Percentiles rank a stretch among this genome's conserved stretches.
Conservation (phyloP, 129 eudicot species). For the carrot (Daucus carota) region DH1_v3.0 NC_030381.2:26061001-26061500, state of each 20-base stretch:
- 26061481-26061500: neutral
- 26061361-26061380: neutral
- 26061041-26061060: neutral
- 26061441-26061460: neutral
- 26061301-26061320: neutral
- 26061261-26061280: slow-evolving; percentile 31
- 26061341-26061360: neutral
- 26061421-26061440: neutral
- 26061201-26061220: slow-evolving; percentile 97
- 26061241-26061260: slow-evolving; percentile 99
- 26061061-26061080: neutral
- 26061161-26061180: slow-evolving; percentile 8
- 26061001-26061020: neutral
- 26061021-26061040: neutral
- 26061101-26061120: neutral
- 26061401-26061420: neutral
- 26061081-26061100: neutral
- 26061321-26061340: neutral
- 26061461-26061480: neutral
- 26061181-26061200: slow-evolving; percentile 8
- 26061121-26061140: neutral
- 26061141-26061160: neutral
- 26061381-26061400: neutral
- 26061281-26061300: slow-evolving; percentile 11
- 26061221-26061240: slow-evolving; percentile 95